Conservation (phyloP, 2,329 filamentous ascomycete genomes). For the Aspergillus chevalieri region DNA sequence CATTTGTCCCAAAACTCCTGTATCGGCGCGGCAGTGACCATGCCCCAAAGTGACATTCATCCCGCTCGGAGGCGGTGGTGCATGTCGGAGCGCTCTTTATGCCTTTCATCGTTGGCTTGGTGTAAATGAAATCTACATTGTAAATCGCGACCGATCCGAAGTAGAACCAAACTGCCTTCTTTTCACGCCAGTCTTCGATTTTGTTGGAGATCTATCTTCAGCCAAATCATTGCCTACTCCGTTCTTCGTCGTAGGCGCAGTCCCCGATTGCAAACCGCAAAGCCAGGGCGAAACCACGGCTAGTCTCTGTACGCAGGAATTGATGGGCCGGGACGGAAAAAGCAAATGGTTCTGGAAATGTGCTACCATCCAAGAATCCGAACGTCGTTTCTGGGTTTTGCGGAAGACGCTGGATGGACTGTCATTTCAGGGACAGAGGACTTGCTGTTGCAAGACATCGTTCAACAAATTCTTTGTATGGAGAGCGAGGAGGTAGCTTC, state of each 20-base stretch:
- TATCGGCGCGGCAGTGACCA: conserved; percentile 63
- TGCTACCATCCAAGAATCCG: conserved; percentile 41
- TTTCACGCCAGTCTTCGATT: conserved; percentile 2
- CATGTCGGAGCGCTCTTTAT: conserved; percentile 16
- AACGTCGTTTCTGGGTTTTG: conserved; percentile 18
- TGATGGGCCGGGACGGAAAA: conserved; percentile 19
- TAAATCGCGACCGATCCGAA: conserved; percentile 10
- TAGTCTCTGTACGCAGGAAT: conserved; percentile 3
- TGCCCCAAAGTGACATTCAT: conserved; percentile 74
- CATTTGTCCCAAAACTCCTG: background rate
- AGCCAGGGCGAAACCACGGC: conserved; percentile 10
- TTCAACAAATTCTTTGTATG: background rate
- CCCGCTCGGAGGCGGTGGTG: conserved; percentile 36
- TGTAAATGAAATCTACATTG: conserved; percentile 2
- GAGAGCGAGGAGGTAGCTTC: conserved; percentile 3
- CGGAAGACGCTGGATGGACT: background rate
- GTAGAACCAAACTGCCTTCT: conserved; percentile 10
- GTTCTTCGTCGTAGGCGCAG: conserved; percentile 14
- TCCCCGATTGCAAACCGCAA: conserved; percentile 13
- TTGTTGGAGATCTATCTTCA: conserved; percentile 6
- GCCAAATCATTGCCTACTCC: conserved; percentile 7
- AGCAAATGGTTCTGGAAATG: conserved; percentile 38
- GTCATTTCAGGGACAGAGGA: background rate
- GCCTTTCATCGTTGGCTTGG: conserved; percentile 2
- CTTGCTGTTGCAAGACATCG: background rate